These are phyloP conservation scores for Linum tenue DNA, from an alignment of 345 rosid species.

Conservation along the genomic window DNA sequence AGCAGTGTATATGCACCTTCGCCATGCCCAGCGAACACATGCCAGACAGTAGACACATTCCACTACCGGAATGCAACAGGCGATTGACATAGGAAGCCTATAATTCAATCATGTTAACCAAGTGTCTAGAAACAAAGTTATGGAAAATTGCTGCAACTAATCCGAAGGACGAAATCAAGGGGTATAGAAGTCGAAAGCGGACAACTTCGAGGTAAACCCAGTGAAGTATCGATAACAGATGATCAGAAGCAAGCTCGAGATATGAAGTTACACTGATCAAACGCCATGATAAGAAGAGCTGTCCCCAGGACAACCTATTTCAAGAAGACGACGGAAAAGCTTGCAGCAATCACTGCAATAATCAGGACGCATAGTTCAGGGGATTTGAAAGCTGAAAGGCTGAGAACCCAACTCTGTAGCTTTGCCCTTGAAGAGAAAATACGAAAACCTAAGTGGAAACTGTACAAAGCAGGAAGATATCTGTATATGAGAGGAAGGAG, in stretches of 20 bases:
- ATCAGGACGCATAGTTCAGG: background rate
- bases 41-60: conserved; percentile 88
- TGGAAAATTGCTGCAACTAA: background rate
- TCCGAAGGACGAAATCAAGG: background rate
- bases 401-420: background rate
- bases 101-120: conserved; percentile 24
- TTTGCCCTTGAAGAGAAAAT: background rate
- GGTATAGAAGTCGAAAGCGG: background rate
- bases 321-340: too few species aligned
- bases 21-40: conserved; percentile 82
- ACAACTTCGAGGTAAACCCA: background rate
- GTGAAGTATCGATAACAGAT: background rate
- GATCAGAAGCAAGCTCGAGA: background rate
- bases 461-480: background rate
- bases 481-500: background rate
- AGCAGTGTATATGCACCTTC: conserved; percentile 78
- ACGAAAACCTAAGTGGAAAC: background rate
- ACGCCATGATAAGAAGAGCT: background rate
- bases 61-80: conserved; percentile 70
- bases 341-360: too few species aligned
- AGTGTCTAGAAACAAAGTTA: conserved; percentile 9
- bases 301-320: background rate
- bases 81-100: conserved; percentile 63
- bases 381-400: background rate
- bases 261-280: background rate